Base-by-base conservation (phyloP, 768 basidiomycete genomes). In the Amanita muscaria region DNA sequence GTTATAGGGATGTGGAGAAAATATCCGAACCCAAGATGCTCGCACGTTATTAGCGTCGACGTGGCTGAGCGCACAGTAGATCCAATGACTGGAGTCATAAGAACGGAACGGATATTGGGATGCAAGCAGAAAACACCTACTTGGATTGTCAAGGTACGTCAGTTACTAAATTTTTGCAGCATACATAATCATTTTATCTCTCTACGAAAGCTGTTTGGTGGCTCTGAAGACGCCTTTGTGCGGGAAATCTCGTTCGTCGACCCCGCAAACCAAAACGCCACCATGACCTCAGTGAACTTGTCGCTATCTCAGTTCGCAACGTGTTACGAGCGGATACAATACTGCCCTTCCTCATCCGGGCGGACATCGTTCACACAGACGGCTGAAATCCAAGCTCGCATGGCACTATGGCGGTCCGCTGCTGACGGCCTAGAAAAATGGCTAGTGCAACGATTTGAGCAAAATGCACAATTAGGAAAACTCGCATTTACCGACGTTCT, bases 181-280 rank as follows among this genome's bases (percentile, higher is more conserved):
- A 27, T 30, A n/a, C n/a, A 42, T 45, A 43, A 40, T 44, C 8
- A 23, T 22, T 1, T 33, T 25, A 45, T 42, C 31, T n/a, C n/a
- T n/a, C 16, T 22, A 40, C 25, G 70, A 37, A 66, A 92, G 90
- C 63, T 94, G 19, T 88, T 94, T 46, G 90, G 90, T 42, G 90
- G 90, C 30, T 89, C 89, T 50, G 88, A 91, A 66, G 88, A 92
- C 56, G 91, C 93, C 8, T 96, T 87, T 58, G 88, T 96, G 1
- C 81, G 93, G 36, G 93, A 97, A 65, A 83, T 96, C 53, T 89
- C 90, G 4, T 94, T 93, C 58, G 73, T 94, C 29, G 89, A 96
- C 63, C 93, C 93, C 1, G 67, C 77, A 47, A 79, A 73, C 19
- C 83, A 86, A 64, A 79, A 73, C 24, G 84, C 87, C 37, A 84